Conservation (phyloP, 2,329 filamentous ascomycete species). For the Hypoxylon sp. region DNA sequence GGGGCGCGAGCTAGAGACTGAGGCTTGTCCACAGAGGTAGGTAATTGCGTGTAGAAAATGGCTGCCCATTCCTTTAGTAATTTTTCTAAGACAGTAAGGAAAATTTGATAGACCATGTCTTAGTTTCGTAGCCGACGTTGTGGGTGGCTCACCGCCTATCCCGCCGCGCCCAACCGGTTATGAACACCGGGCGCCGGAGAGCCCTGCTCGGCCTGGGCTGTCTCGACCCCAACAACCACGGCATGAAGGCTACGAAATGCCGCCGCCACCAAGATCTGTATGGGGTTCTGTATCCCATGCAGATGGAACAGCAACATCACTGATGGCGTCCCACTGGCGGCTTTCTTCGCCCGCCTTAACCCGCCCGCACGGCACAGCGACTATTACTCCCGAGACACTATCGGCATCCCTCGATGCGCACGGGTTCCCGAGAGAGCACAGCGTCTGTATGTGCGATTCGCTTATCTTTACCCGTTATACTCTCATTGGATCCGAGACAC, state of each 20-base stretch:
- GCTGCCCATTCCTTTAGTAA: constrained; percentile 1
- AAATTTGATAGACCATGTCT: neutral
- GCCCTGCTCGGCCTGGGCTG: constrained; percentile 12
- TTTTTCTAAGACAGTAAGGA: neutral
- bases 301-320: constrained; percentile 39
- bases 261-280: neutral
- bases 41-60: constrained; percentile 8
- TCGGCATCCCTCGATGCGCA: constrained; percentile 42
- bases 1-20: constrained; percentile 8
- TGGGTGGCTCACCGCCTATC: constrained; percentile 43
- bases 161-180: constrained; percentile 44
- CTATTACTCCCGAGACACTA: constrained; percentile 39
- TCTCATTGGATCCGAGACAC: neutral
- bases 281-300: constrained; percentile 35
- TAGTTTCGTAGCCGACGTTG: constrained; percentile 6
- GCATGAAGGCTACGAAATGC: neutral
- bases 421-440: constrained; percentile 31
- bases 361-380: constrained; percentile 34
- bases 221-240: constrained; percentile 15
- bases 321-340: constrained; percentile 39
- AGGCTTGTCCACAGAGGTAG: constrained; percentile 13
- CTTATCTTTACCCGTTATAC: neutral
- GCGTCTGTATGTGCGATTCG: constrained; percentile 38
- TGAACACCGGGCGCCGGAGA: constrained; percentile 31
- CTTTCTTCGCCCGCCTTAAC: constrained; percentile 42